These are phyloP conservation scores for Bipolaris bicolor DNA, from an alignment of 2,329 filamentous ascomycete species.

Conservation along the genomic window DNA sequence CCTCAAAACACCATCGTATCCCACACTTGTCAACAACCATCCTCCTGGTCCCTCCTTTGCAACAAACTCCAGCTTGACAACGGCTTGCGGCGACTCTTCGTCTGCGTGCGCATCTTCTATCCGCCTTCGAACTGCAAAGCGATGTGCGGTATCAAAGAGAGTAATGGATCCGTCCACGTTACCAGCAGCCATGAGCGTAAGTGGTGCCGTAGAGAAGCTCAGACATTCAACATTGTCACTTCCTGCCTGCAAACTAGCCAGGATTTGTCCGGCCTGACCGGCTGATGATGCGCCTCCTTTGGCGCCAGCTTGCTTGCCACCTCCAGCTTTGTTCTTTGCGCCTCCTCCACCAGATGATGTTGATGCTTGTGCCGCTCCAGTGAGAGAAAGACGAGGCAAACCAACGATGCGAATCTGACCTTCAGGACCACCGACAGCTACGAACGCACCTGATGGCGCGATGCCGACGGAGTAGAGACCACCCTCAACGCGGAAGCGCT, in stretches of 20 bases:
- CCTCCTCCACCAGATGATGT: constrained; percentile 53
- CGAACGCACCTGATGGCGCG: constrained; percentile 77
- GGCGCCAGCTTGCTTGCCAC: constrained; percentile 52
- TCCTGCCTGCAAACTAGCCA: constrained; percentile 83
- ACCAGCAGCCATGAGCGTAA: constrained; percentile 66
- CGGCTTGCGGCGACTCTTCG: constrained; percentile 76
- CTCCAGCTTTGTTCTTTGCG: constrained; percentile 57
- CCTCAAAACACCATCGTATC: constrained; percentile 89
- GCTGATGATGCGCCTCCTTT: constrained; percentile 44
- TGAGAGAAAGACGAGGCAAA: constrained; percentile 67
- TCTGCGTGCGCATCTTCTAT: constrained; percentile 80
- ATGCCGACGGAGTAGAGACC: constrained; percentile 88
- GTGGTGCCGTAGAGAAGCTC: constrained; percentile 65
- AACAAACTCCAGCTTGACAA: constrained; percentile 93
- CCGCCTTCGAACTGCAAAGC: constrained; percentile 83
- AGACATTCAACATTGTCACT: constrained; percentile 79
- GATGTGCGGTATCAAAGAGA: constrained; percentile 83
- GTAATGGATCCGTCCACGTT: constrained; percentile 74
- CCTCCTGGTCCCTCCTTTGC: constrained; percentile 50
- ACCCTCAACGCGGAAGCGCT: constrained; percentile 89
- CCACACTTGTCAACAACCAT: constrained; percentile 85
- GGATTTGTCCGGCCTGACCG: constrained; percentile 71
- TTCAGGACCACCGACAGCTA: constrained; percentile 85
- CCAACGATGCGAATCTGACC: constrained; percentile 86
- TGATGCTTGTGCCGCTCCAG: constrained; percentile 39